Conservation (phyloP, 331 rosid species). For the Quercus tomentella region DNA sequence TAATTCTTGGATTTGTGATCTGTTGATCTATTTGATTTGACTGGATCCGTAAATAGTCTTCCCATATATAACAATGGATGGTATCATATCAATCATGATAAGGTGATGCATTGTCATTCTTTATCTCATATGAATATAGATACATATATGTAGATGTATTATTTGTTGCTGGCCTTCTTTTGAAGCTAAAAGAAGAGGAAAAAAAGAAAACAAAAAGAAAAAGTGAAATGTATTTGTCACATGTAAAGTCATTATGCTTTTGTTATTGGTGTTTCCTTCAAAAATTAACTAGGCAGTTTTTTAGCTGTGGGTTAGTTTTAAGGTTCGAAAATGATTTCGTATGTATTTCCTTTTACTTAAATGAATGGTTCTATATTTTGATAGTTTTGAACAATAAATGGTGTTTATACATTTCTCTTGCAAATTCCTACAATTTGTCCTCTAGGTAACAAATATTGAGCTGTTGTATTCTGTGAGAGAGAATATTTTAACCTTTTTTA, state of each 20-base stretch:
- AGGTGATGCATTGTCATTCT: background rate
- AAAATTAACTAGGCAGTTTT: background rate
- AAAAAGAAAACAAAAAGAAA: background rate
- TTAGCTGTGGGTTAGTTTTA: background rate
- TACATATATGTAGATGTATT: too few species aligned
- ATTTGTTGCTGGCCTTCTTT: background rate
- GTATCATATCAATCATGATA: background rate
- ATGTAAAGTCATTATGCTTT: background rate
- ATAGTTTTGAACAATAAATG: background rate
- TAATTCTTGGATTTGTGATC: background rate
- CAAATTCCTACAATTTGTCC: background rate
- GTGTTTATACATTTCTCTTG: background rate
- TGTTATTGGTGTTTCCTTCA: background rate
- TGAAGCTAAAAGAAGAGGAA: background rate
- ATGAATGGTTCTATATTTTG: background rate
- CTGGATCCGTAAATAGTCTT: background rate
- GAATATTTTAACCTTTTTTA: background rate
- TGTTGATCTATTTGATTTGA: background rate
- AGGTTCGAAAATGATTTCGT: background rate
- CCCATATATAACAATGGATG: background rate
- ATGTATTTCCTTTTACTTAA: background rate
- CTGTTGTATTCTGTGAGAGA: background rate
- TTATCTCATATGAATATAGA: background rate
- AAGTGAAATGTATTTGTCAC: conserved; percentile 6
- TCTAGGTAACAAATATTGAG: background rate